Conservation (phyloP, 192 early-diverging fungal species). For the Funneliformis mosseae region DNA sequence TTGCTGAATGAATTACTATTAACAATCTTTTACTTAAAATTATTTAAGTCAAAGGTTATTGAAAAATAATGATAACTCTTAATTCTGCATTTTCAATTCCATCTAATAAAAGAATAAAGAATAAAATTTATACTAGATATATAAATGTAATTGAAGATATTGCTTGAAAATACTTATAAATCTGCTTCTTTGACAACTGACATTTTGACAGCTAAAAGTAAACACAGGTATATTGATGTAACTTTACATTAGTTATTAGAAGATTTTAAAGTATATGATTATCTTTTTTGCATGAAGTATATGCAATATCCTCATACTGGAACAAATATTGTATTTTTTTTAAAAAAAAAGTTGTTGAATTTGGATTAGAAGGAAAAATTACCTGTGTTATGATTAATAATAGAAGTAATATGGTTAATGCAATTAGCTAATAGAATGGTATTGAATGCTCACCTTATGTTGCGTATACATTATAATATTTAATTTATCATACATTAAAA, state of each 20-base stretch:
- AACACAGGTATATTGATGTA: neutral
- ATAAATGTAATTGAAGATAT: neutral
- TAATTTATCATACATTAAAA: neutral
- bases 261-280: neutral
- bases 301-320: constrained; percentile 4
- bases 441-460: neutral
- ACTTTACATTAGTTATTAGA: neutral
- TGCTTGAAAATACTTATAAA: neutral
- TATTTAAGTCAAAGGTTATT: neutral
- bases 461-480: neutral
- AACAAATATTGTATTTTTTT: neutral
- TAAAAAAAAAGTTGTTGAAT: constrained; percentile 6
- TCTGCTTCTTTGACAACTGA: neutral
- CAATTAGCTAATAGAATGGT: neutral
- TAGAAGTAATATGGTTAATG: neutral
- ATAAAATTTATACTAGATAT: neutral
- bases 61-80: neutral
- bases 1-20: neutral
- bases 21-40: neutral
- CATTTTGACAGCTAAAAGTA: neutral
- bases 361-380: neutral
- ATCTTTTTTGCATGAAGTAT: neutral
- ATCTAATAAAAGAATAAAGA: constrained; percentile 11
- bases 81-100: neutral
- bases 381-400: neutral